These are phyloP conservation scores for Lindgomyces ingoldianus DNA, from an alignment of 495 filamentous ascomycete species.

Conservation along the genomic window DNA sequence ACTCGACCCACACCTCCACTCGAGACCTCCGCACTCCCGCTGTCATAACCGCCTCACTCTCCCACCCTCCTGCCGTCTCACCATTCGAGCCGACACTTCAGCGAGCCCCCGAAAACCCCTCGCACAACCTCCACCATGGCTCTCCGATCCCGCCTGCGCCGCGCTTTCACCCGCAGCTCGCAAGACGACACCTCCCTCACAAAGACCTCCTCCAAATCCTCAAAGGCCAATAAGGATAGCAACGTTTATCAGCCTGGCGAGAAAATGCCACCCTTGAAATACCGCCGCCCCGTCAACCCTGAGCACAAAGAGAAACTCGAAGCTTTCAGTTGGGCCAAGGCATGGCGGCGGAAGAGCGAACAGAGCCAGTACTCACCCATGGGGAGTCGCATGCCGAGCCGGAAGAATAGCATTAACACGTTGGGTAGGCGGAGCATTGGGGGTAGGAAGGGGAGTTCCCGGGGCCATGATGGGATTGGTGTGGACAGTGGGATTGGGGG, in stretches of 20 bases:
- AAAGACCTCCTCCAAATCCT: constrained; percentile 11
- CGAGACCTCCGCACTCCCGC: constrained; percentile 4
- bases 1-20: constrained; percentile 1
- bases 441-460: constrained; percentile 1
- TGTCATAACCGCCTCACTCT: constrained; percentile 9
- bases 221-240: constrained; percentile 12
- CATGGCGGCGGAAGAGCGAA: constrained; percentile 43
- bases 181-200: constrained; percentile 9
- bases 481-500: constrained; percentile 32
- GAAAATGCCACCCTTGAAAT: constrained; percentile 47
- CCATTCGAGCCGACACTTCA: neutral
- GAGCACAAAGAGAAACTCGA: constrained; percentile 48
- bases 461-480: constrained; percentile 2
- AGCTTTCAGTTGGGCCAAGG: constrained; percentile 43
- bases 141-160: constrained; percentile 45
- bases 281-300: constrained; percentile 44
- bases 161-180: constrained; percentile 39
- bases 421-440: constrained; percentile 37
- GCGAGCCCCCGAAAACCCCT: neutral
- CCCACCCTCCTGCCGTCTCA: neutral
- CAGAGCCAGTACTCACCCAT: constrained; percentile 45
- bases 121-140: constrained; percentile 38
- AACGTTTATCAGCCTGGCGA: constrained; percentile 48
- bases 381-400: constrained; percentile 44
- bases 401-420: constrained; percentile 38